Conservation (phyloP, 1,284 basidiomycete species). For the Fomitopsis betulina region DNA sequence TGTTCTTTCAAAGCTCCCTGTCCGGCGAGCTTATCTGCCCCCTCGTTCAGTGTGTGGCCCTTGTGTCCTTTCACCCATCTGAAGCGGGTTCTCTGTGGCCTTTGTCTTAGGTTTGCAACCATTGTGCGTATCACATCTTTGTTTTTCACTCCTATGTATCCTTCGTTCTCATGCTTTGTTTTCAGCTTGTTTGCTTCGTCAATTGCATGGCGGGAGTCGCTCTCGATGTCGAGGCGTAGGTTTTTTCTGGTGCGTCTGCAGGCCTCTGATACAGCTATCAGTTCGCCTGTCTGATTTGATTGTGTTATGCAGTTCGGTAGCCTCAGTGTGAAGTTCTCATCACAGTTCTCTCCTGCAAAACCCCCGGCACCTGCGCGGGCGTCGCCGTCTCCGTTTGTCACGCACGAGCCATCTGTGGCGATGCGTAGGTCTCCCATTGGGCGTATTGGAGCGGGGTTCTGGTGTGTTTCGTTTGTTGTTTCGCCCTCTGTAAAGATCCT, state of each 20-base stretch:
- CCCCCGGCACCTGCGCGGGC: not conserved
- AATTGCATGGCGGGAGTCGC: not conserved
- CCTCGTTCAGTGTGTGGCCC: not conserved
- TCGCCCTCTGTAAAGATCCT: not conserved
- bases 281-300: not conserved
- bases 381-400: not conserved
- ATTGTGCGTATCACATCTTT: not conserved
- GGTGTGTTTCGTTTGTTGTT: not conserved
- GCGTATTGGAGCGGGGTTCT: not conserved
- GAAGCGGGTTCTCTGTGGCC: not conserved
- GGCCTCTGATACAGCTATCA: not conserved
- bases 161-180: not conserved
- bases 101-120: not conserved
- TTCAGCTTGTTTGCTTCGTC: not conserved
- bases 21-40: not conserved
- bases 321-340: not conserved
- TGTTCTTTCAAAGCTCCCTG: not conserved
- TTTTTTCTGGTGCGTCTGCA: no score
- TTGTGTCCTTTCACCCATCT: not conserved
- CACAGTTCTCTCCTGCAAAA: not conserved
- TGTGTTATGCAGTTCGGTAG: not conserved
- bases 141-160: not conserved
- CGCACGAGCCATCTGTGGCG: not conserved
- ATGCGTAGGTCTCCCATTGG: not conserved
- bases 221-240: not conserved